Evolutionary conservation across 129 eudicot species (phyloP).

Genomic region (Pulicaria dysenterica): DNA sequence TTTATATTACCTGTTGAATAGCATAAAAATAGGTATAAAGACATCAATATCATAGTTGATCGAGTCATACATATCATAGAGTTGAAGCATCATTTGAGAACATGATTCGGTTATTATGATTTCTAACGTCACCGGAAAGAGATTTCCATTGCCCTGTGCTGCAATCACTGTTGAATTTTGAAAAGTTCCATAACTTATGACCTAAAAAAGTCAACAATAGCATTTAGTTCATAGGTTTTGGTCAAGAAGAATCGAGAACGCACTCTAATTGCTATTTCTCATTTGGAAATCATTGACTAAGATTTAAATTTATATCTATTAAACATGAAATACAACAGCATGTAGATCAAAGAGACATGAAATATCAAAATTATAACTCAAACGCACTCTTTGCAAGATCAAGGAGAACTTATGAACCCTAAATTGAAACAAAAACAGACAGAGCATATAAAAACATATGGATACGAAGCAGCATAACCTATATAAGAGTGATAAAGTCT

Average conservation of each 20-base stretch:
- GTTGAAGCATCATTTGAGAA: slow-evolving; percentile 63
- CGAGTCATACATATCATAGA: slow-evolving; percentile 53
- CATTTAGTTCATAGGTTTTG: slow-evolving; percentile 20
- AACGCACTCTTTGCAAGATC: no score
- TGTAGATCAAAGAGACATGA: no score
- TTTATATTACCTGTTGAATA: no score
- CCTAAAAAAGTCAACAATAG: slow-evolving; percentile 37
- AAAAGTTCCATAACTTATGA: slow-evolving; percentile 58
- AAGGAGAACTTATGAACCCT: no score
- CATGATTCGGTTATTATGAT: slow-evolving; percentile 68
- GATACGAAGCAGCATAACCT: slow-evolving; percentile 4
- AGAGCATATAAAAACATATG: not conserved
- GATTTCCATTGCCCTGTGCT: slow-evolving; percentile 53
- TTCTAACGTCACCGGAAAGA: slow-evolving; percentile 49
- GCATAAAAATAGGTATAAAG: no score
- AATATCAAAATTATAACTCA: no score
- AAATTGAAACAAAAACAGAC: no score
- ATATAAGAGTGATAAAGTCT: slow-evolving; percentile 13
- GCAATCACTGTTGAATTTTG: slow-evolving; percentile 62
- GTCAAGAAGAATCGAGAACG: no score
- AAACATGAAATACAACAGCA: slow-evolving; percentile 1
- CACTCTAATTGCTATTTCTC: not conserved
- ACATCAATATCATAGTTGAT: no score
- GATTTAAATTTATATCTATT: not conserved
- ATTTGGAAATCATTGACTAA: not conserved